Evolutionary conservation across 371 early-diverging fungal species (phyloP), one percentile per base, ranked within the genome.

Genomic region (Mortierella sp.): DNA sequence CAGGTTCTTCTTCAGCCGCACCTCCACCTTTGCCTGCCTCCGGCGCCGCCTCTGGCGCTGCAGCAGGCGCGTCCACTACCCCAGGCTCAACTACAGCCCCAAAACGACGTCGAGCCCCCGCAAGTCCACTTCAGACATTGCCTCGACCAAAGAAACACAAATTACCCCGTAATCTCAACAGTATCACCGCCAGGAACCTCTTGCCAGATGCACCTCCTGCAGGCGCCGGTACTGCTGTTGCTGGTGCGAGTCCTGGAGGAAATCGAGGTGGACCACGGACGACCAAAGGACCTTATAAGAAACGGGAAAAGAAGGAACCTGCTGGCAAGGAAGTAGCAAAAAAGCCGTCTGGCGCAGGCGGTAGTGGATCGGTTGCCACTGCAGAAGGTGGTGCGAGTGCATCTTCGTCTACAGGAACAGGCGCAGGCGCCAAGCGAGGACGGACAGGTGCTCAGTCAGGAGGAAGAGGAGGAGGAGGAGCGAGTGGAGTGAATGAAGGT

Each of bases 261-360:
- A 37, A 37, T 9, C 37, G 37, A 37, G 37, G 37, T 5, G 77
- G 77, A 6, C 71, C 71, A 43, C 64, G 68, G 19, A 75, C 70
- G 71, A 67, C 71, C 14, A 76, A 76, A 21, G 77, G 77, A 0
- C 77, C 71, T 7, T 76, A 76, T 44, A 76, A 76, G 50, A 76
- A 76, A 37, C 68, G 77, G 6, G 72, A 76, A 46, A 76, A 76
- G 62, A 76, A 76, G 47, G 77, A 76, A 5, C 9, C 37, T 37
- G 37, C 9, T 43, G 68, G 71, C 37, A 61, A 71, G 2, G 77
- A 26, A 15, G 47, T 12, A 2, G 44, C 12, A 58, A 61, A 64
- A 25, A 55, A 58, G 12, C n/a, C 53, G n/a, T 48, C 53, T 0
- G 70, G 65, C 7, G 56, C 48, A n/a, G 7, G n/a, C 47, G 28